Evolutionary conservation across 2,329 filamentous ascomycete species (phyloP), one percentile per base, ranked within the genome.

Genomic region (Dothistroma pini): DNA sequence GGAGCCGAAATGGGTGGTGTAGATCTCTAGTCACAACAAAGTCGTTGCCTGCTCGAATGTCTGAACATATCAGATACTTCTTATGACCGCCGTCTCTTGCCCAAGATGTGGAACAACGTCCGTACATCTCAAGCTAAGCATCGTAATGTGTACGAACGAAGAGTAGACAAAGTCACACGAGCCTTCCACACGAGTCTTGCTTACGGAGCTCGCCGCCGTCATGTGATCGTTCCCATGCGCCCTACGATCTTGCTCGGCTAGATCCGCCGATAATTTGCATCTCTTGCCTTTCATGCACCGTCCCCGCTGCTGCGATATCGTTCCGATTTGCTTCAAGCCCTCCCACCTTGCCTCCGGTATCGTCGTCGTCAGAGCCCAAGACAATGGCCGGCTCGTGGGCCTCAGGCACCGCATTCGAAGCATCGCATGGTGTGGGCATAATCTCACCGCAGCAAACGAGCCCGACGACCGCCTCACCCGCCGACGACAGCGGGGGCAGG

Each of bases 331-430:
- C 48, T 41, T 29, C 47, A 22, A 21, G 16, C 48, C 14, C 49
- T 58, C 56, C 56, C 54, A 41, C 31, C 41, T 54, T 38, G 54
- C 25, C 29, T 49, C 54, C 51, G 32, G 32, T 48, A 49, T 49
- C 55, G 29, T 34, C 50, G 25, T 35, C 6, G 11, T 12, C 54
- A 52, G 52, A 57, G 31, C 31, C 55, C 44, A 50, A 50, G 54
- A 48, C 35, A 55, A 53, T 53, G 51, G 58, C 57, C 56, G 64
- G 66, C 59, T 66, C 63, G 56, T 68, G 66, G 66, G 62, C 63
- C 56, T 38, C 56, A 44, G 64, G 62, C 56, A 63, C 60, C 32
- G 49, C 64, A 44, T 68, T 68, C 48, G 66, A 68, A 49, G 57
- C 58, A 55, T 58, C 61, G 32, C 49, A 35, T 22, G 41, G 41